Evolutionary conservation across 352 stramenopile species (phyloP), one percentile per base, ranked within the genome.

Genomic region (Globisporangium recalcitrans): DNA sequence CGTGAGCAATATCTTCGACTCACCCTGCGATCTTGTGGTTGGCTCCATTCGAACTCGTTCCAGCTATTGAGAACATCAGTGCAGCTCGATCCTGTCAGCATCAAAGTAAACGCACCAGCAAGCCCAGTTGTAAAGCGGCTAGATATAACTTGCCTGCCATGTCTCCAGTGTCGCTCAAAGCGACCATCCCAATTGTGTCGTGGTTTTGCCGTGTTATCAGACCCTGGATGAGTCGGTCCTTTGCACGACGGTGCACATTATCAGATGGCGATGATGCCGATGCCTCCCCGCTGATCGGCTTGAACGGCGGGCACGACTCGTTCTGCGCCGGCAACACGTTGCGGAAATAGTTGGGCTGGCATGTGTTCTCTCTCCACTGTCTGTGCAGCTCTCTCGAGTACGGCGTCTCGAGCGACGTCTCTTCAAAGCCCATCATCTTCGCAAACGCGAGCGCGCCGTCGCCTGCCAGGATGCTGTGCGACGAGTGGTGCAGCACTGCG

Each of bases 161-260:
- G 54, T 84, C 71, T 0, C 80, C 83, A 61, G 73, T 67, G 24
- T 72, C 61, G n/a, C 65, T 75, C 10, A 95, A 65, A 52, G 70
- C 80, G 13, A 95, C 73, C 84, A 97, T 97, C 13, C 90, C 90
- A 58, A 97, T 97, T 7, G 90, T 97, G 58, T 97, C 90, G 68
- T 97, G 90, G 60, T 97, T 97, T 9, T 71, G 63, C 49, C 67
- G 67, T 13, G 80, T 79, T 27, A 87, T 80, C 38, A 86, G 58
- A 16, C 52, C 54, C 59, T 78, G 62, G 0, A 67, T 34, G 1
- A 27, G 44, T 3, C n/a, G 26, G 2, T 63, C 31, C 5, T 56
- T 19, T 2, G 16, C 16, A 4, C 8, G n/a, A 3, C 13, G 26
- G 8, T 55, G 49, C 7, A 22, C 16, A 1, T 32, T 26, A 0